Base-by-base conservation (phyloP, 306 rosid genomes). In the Carpinus viminea region DNA sequence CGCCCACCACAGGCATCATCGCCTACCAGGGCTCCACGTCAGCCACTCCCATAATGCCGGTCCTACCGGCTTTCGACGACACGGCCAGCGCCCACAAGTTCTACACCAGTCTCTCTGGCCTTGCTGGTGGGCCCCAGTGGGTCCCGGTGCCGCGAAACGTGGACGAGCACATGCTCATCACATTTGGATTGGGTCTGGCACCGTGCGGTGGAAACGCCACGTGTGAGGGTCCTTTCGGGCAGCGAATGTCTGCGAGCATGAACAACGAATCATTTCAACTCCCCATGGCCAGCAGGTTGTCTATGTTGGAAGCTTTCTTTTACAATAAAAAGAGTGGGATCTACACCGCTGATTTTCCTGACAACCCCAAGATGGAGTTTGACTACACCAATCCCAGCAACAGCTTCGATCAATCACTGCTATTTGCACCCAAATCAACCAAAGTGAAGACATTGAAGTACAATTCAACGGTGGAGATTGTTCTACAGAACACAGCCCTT, bases 201-300 rank as follows among this genome's bases (percentile, higher is more conserved):
- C 0, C 0, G 3, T 93, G 97, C 26, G 51, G 70, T 0, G 75
- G 16, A 5, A 72, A 20, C 4, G 46, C 70, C 71, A 80, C 79
- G 9, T 91, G 97, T 56, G 3, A 2, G 0, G 93, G 91, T 4
- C 68, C 57, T 0, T 4, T 75, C 0, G 36, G 34, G 0, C 53
- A 75, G 2, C 68, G 80, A 12, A 5, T 85, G 1, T 86, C 94
- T 0, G 90, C 96, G 0, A 85, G 86, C 86, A 91, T 93, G 94
- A 93, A 89, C 77, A 91, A 93, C 21, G 89, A 88, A 51, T 93
- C 98, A 0, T 93, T 89, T 34, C 78, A 51, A 65, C 24, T 83
- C 31, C 97, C 97, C 0, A 24, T 24, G 26, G 26, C 26, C 1
- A 72, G 3, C 31, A 72, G 76, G 0, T 24, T 28, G 0, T 88